Base-by-base conservation (phyloP, 2,329 filamentous ascomycete species). In the Didymella arachidicola region DNA sequence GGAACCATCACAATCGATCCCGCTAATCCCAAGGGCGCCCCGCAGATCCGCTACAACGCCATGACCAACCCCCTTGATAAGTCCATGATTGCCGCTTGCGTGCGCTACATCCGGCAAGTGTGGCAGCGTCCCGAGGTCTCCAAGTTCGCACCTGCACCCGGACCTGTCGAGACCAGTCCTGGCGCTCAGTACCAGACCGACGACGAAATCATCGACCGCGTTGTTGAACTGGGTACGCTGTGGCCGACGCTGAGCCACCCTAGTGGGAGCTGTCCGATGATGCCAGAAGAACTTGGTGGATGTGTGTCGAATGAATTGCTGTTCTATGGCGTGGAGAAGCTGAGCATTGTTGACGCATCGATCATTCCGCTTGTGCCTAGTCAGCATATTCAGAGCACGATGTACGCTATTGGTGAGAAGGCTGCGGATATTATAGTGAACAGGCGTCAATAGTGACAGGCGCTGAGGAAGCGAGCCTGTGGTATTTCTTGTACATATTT, bases 391-490 rank as follows among this genome's bases (percentile, higher is more conserved):
- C 73, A 75, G 49, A 61, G 71, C 2, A 73, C 71, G 0, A 70
- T 74, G 61, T 76, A 75, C 55, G 73, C 70, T 27, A 57, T 76
- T 22, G 69, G 68, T 11, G 74, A 76, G 61, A 76, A 74, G 61
- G 74, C 73, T 46, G 72, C 66, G 8, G 53, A 71, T 47, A 66
- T 75, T 2, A 75, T 76, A 25, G 72, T 66, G 50, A 63, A 57
- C n/a, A 63, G 64, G 36, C 36, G 53, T 5, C 12, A 32, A 4
- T 32, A 32, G 30, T 6, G 12, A 30, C 16, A 10, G 12, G 11
- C 66, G 61, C 7, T 16, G 14, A 27, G 19, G 14, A n/a, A 5
- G 10, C 26, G 22, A 2, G 7, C 19, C 38, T 18, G 12, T 29
- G 4, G n/a, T 2, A 26, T 14, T 39, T 30, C 34, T 49, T 39